Conservation (phyloP, 1,139 yeast genomes). For the Diutina pseudorugosa region DNA sequence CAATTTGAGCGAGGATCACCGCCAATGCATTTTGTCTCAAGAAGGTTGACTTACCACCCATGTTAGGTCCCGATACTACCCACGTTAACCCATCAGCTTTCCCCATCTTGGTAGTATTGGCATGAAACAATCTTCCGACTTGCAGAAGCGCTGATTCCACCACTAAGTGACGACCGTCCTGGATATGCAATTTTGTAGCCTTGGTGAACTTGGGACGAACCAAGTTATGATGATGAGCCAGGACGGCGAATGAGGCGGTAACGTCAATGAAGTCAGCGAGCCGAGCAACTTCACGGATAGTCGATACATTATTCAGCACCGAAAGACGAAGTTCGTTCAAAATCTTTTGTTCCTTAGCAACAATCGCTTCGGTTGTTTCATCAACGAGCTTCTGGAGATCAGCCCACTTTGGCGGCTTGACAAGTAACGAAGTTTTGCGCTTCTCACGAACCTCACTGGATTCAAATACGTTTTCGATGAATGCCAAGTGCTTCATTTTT, state of each 20-base stretch:
- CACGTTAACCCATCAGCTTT: conserved; percentile 24
- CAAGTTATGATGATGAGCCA: conserved; percentile 54
- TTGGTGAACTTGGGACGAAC: conserved; percentile 54
- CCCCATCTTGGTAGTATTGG: conserved; percentile 40
- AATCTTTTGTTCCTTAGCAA: conserved; percentile 31
- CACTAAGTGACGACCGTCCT: conserved; percentile 72
- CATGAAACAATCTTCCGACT: conserved; percentile 39
- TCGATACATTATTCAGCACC: conserved; percentile 24
- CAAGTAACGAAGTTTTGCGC: conserved; percentile 18
- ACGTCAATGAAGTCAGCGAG: conserved; percentile 62
- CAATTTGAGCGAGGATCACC: conserved; percentile 79
- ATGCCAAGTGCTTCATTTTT: conserved; percentile 16
- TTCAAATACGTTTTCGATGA: conserved; percentile 2
- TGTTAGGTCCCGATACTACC: conserved; percentile 90
- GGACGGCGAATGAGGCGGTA: conserved; percentile 54
- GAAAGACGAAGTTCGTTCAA: conserved; percentile 27
- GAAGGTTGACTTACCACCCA: conserved; percentile 96
- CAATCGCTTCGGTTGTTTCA: conserved; percentile 16
- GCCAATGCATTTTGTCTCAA: conserved; percentile 81
- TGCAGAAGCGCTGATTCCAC: conserved; percentile 67
- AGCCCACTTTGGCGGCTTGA: conserved; percentile 24
- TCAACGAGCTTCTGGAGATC: conserved; percentile 17
- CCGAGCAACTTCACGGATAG: conserved; percentile 33
- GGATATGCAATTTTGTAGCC: conserved; percentile 31
- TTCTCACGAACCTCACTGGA: conserved; percentile 16